Evolutionary conservation across 352 stramenopile species (phyloP).

Genomic region (Phytophthora colocasiae): DNA sequence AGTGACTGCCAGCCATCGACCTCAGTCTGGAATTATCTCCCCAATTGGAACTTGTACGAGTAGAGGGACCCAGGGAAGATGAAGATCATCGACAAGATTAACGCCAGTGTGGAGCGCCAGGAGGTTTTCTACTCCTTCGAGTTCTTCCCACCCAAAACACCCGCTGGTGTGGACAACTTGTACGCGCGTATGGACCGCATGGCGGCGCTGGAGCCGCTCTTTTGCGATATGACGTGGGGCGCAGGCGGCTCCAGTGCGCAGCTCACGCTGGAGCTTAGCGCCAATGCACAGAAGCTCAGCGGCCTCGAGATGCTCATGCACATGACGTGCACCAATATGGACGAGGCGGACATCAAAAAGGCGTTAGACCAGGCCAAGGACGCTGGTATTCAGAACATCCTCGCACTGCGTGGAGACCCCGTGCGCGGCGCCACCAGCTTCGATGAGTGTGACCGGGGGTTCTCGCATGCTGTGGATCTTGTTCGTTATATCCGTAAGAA

Average conservation of each 20-base stretch:
- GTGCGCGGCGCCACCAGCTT: slow-evolving; percentile 91
- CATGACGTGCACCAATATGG: slow-evolving; percentile 99
- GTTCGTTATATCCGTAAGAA: slow-evolving; percentile 96
- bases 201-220: slow-evolving; percentile 94
- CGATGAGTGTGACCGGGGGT: slow-evolving; percentile 92
- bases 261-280: slow-evolving; percentile 95
- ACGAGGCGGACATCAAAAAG: slow-evolving; percentile 90
- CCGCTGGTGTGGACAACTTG: slow-evolving; percentile 97
- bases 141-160: slow-evolving; percentile 98
- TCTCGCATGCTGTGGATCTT: slow-evolving; percentile 96
- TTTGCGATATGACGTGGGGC: slow-evolving; percentile 99
- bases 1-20: slow-evolving; percentile 25
- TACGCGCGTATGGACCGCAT: slow-evolving; percentile 98
- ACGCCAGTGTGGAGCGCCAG: slow-evolving; percentile 74
- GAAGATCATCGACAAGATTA: slow-evolving; percentile 93
- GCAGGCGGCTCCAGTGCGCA: slow-evolving; percentile 96
- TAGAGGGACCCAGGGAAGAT: slow-evolving; percentile 34
- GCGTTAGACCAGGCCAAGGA: slow-evolving; percentile 92
- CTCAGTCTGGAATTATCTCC: slow-evolving; percentile 26
- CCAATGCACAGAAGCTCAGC: slow-evolving; percentile 92
- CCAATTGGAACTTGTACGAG: not conserved
- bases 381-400: slow-evolving; percentile 98
- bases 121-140: slow-evolving; percentile 97
- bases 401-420: slow-evolving; percentile 97
- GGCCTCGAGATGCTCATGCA: slow-evolving; percentile 95